These are phyloP conservation scores for Thymus quinquecostatus DNA, from an alignment of 257 asterid genomes.

Conservation along the genomic window DNA sequence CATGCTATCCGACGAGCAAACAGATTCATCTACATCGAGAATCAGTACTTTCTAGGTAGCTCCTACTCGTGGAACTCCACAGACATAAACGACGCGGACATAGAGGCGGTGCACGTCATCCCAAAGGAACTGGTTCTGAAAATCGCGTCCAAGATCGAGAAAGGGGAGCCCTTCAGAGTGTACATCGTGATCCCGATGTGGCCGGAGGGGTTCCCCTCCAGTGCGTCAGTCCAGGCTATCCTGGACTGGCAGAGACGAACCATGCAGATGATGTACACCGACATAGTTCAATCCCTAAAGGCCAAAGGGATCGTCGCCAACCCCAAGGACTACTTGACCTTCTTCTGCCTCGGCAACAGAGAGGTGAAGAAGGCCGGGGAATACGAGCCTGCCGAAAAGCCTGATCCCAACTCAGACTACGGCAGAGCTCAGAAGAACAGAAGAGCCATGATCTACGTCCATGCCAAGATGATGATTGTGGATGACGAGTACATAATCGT, in stretches of 20 bases:
- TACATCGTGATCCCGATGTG: constrained; percentile 73
- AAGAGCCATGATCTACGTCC: constrained; percentile 77
- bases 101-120: constrained; percentile 59
- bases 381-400: constrained; percentile 54
- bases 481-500: constrained; percentile 78
- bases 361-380: constrained; percentile 57
- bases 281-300: constrained; percentile 47
- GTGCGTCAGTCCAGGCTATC: constrained; percentile 60
- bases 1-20: constrained; percentile 73
- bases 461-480: constrained; percentile 77
- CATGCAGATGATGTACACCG: constrained; percentile 73
- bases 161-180: constrained; percentile 59
- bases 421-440: constrained; percentile 60
- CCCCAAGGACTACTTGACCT: constrained; percentile 65
- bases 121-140: constrained; percentile 67
- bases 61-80: constrained; percentile 60
- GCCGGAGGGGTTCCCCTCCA: constrained; percentile 78
- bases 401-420: constrained; percentile 50
- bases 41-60: constrained; percentile 77
- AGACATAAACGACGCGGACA: constrained; percentile 55
- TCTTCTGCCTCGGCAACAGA: constrained; percentile 74
- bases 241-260: constrained; percentile 76
- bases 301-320: constrained; percentile 57
- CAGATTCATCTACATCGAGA: constrained; percentile 65
- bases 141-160: constrained; percentile 64